These are phyloP conservation scores for Chrysoporthe cubensis DNA, from an alignment of 2,329 filamentous ascomycete genomes.

Conservation along the genomic window DNA sequence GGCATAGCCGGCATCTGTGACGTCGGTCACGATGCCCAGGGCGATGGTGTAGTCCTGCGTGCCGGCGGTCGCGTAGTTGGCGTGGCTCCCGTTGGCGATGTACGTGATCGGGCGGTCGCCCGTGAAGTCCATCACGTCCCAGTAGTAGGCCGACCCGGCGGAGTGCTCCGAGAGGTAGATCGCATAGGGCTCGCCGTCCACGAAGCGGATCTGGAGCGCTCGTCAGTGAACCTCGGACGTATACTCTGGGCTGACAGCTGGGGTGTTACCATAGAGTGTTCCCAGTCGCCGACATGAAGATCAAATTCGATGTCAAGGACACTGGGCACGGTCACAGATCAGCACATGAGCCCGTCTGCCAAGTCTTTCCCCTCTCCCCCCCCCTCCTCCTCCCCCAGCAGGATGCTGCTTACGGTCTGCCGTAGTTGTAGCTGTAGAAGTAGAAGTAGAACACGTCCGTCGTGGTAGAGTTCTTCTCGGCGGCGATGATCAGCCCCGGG, in stretches of 20 bases:
- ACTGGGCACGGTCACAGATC: constrained; percentile 7
- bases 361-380: background rate
- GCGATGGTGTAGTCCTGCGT: constrained; percentile 32
- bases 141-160: constrained; percentile 34
- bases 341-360: background rate
- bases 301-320: constrained; percentile 32
- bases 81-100: constrained; percentile 32
- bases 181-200: constrained; percentile 29
- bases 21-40: constrained; percentile 30
- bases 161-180: constrained; percentile 34
- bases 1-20: constrained; percentile 31
- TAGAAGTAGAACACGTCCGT: constrained; percentile 33
- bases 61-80: constrained; percentile 34
- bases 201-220: constrained; percentile 32
- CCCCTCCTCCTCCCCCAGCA: background rate
- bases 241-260: too few species aligned
- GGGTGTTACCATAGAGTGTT: constrained; percentile 32
- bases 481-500: constrained; percentile 31
- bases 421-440: constrained; percentile 33
- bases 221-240: too few species aligned
- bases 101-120: constrained; percentile 30
- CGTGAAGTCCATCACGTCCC: constrained; percentile 28
- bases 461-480: constrained; percentile 31
- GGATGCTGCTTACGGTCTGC: constrained; percentile 24
- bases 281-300: constrained; percentile 36